Evolutionary conservation across 2,329 filamentous ascomycete species (phyloP).

Genomic region (Coniochaeta ligniaria): DNA sequence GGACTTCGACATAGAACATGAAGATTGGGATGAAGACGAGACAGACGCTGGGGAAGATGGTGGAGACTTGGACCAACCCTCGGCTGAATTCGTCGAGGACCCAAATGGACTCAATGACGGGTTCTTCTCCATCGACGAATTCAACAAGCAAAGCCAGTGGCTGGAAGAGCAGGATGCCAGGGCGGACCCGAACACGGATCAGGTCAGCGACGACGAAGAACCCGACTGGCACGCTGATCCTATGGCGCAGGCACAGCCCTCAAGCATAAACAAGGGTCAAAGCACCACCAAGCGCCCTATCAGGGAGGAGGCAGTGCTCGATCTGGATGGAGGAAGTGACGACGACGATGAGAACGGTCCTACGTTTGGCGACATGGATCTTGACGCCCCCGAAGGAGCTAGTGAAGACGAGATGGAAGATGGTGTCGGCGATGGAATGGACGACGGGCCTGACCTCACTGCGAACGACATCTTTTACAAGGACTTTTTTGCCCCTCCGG

Average conservation of each 20-base stretch:
- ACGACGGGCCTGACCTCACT: conserved; percentile 52
- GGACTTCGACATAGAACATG: conserved; percentile 20
- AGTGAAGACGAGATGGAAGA: conserved; percentile 56
- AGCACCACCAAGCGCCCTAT: conserved; percentile 19
- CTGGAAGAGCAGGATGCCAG: conserved; percentile 79
- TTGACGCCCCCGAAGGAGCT: conserved; percentile 65
- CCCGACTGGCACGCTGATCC: conserved; percentile 85
- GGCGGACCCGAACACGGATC: conserved; percentile 68
- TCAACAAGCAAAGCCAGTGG: conserved; percentile 88
- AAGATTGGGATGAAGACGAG: conserved; percentile 24
- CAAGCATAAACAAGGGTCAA: conserved; percentile 12
- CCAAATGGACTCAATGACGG: conserved; percentile 87
- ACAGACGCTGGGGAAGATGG: conserved; percentile 31
- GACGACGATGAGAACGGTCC: conserved; percentile 67
- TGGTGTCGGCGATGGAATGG: conserved; percentile 46
- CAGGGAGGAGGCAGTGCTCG: conserved; percentile 18
- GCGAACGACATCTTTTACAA: conserved; percentile 86
- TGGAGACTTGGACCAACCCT: conserved; percentile 37
- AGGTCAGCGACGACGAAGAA: conserved; percentile 75
- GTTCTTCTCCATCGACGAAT: conserved; percentile 96
- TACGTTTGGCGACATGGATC: conserved; percentile 73
- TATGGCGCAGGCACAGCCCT: conserved; percentile 28
- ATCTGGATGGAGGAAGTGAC: conserved; percentile 19
- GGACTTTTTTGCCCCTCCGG: conserved; percentile 87
- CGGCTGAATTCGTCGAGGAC: conserved; percentile 59